Base-by-base conservation (phyloP, 257 asterid genomes). In the Fraxinus cuspidata region DNA sequence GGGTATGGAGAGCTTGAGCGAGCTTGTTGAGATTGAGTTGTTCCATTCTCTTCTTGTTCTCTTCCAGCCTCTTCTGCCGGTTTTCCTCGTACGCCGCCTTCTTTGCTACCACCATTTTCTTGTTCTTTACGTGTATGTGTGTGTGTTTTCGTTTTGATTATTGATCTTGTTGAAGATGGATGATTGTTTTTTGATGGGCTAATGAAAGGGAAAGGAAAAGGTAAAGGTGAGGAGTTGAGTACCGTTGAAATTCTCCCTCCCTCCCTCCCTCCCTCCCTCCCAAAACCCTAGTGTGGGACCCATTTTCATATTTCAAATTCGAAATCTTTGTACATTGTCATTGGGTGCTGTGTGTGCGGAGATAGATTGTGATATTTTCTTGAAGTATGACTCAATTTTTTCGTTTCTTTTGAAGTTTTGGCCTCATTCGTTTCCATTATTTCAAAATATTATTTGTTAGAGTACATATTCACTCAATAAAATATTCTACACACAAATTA, bases 41-140 rank as follows among this genome's bases (percentile, higher is more conserved):
- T 35, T 88, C 94, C 86, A 89, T 86, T 79, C 96, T 87, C 76
- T 79, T 89, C 89, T 87, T 89, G 87, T 92, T 92, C 84, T 91
- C 91, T 81, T 89, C 91, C 58, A 91, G 76, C 79, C 91, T 86
- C 86, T 87, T 86, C 79, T 74, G 84, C 71, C 95, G 83, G 78
- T 74, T 83, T 69, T 78, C 87, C 74, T 92, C 96, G 38, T 92
- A 92, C 4, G 81, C 81, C 21, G 84, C 85, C 83, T 82, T 79
- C 71, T 84, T 84, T 16, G 88, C 77, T 21, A 79, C 86, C 88
- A 88, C 94, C 97, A 89, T 92, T 90, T 84, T 80, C 18, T 65
- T 28, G 32, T 47, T 28, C 21, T 35, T 27, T 16, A 53, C 19
- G 53, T 75, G 16, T 32, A 32, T 29, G 23, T 2, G 1, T 12